These are phyloP conservation scores for Colletotrichum camelliae DNA, from an alignment of 2,329 filamentous ascomycete species.

Conservation along the genomic window DNA sequence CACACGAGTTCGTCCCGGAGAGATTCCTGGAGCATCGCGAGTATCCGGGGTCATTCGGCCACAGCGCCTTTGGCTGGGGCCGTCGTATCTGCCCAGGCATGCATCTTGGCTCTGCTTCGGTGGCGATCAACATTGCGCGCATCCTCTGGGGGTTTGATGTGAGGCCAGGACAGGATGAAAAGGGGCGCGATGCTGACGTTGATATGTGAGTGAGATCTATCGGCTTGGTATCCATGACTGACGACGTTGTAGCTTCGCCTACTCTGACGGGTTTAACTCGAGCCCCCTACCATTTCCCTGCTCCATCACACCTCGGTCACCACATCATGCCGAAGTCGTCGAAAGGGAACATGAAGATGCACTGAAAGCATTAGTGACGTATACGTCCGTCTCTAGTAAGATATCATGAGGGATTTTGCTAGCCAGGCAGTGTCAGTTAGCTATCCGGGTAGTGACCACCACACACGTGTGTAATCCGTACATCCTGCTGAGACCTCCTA, in stretches of 20 bases:
- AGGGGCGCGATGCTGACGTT: slow-evolving; percentile 32
- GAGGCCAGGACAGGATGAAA: slow-evolving; percentile 14
- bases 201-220: slow-evolving; percentile 39
- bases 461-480: background rate
- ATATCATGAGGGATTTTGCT: slow-evolving; percentile 13
- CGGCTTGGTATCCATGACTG: background rate
- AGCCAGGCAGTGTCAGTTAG: too few relatives aligned
- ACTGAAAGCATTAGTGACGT: slow-evolving; percentile 28
- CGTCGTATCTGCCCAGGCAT: slow-evolving; percentile 48
- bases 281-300: slow-evolving; percentile 46
- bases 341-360: slow-evolving; percentile 34
- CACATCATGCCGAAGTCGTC: slow-evolving; percentile 33
- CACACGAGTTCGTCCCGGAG: slow-evolving; percentile 42
- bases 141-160: slow-evolving; percentile 60
- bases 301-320: slow-evolving; percentile 40
- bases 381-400: slow-evolving; percentile 27
- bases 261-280: slow-evolving; percentile 47
- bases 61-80: slow-evolving; percentile 49
- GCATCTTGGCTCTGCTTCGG: slow-evolving; percentile 56
- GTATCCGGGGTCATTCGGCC: slow-evolving; percentile 41
- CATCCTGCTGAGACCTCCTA: background rate
- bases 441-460: too few relatives aligned
- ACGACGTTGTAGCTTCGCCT: slow-evolving; percentile 38
- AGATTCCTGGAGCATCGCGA: slow-evolving; percentile 37
- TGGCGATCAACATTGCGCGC: slow-evolving; percentile 50